Base-by-base conservation (phyloP, 2,329 filamentous ascomycete species). In the Apiospora arundinis region DNA sequence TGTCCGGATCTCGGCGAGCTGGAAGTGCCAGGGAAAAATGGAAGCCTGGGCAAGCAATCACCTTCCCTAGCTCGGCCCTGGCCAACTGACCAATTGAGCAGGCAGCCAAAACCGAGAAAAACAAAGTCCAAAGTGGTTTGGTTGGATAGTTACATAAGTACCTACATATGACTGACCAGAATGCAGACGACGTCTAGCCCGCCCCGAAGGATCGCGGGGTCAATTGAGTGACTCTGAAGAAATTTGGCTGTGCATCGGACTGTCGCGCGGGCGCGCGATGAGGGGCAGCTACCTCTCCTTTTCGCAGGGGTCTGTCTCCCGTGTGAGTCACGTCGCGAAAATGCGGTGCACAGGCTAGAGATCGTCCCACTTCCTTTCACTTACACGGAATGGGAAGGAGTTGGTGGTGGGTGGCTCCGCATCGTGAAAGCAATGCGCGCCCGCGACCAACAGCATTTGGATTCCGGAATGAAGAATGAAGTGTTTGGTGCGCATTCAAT, bases 251-350 rank as follows among this genome's bases (percentile, higher is more conserved):
- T 23, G 23, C 49, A 56, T 28, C 4, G 14, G 25, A 42, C 9
- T 32, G 32, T 32, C 48, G 23, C 16, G 5, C n/a, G n/a, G 48
- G 11, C 23, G 48, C 25, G 16, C 56, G 28, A 63, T n/a, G 56
- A 63, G 56, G 56, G 56, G 56, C 56, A 63, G 56, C 56, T n/a
- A 32, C 4, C 7, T 23, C 46, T 49, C 46, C 12, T 60, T 21
- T 16, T 63, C 56, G 56, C 56, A 63, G 56, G 56, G 56, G 56
- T 23, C 40, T n/a, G 56, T 23, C 40, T n/a, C 21, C 56, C 56
- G 28, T 40, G 56, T 63, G 56, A 63, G 56, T 63, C 56, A 63
- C 52, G 28, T 60, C 16, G 52, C 52, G 16, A 37, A 12, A 60
- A 40, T 14, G 21, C 21, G 18, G 42, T n/a, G 45, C 45, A 48